phyloP scores from a whole-genome alignment of 2,329 filamentous ascomycete species.

The Alternaria atra region DNA sequence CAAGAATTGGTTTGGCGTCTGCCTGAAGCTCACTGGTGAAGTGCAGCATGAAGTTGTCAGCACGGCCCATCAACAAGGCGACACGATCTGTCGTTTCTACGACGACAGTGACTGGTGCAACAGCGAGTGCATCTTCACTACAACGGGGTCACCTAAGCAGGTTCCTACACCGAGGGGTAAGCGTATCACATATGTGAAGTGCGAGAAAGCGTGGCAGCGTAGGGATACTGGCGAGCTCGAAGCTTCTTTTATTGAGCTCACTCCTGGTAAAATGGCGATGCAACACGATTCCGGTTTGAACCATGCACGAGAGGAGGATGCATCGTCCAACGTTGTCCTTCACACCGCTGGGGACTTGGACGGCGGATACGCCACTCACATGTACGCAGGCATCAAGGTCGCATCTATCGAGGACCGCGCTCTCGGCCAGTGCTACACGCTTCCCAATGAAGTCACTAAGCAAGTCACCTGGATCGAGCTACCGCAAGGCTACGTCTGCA shows the following conservation, averaged over 20 bases:
- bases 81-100: not conserved
- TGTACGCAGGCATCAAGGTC: too few species aligned
- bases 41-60: not conserved
- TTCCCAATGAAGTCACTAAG: too few species aligned
- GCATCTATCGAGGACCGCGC: too few species aligned
- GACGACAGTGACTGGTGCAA: not conserved
- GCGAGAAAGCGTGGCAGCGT: not conserved
- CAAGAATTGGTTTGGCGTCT: not conserved
- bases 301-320: not conserved
- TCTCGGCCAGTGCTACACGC: too few species aligned
- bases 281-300: not conserved
- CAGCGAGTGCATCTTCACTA: not conserved
- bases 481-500: too few species aligned
- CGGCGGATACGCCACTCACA: not conserved
- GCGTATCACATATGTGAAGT: not conserved
- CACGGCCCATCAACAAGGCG: not conserved
- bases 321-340: not conserved
- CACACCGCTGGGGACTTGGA: not conserved
- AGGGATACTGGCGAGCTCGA: too few species aligned
- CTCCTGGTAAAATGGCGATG: not conserved
- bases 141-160: too few species aligned
- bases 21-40: not conserved
- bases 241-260: not conserved
- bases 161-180: not conserved
- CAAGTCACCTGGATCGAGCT: too few species aligned